phyloP scores from a whole-genome alignment of 352 stramenopile species.

The Phytophthora sp. region DNA sequence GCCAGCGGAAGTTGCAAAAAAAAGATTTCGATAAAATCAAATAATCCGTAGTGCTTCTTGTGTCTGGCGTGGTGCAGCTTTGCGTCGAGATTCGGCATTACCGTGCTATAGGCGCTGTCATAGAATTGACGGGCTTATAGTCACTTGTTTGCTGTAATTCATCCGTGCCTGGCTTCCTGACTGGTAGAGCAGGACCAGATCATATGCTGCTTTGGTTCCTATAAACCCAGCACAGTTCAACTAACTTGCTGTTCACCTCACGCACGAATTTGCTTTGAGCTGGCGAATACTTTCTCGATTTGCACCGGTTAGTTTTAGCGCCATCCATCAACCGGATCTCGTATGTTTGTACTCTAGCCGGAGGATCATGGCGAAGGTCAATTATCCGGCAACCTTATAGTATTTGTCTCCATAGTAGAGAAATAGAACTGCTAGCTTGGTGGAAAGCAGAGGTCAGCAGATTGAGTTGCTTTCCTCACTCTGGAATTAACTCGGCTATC shows the following conservation, averaged over 20 bases:
- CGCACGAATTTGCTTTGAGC: constrained; percentile 1
- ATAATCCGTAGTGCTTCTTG: constrained; percentile 8
- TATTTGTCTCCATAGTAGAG: no score
- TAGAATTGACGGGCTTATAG: constrained; percentile 14
- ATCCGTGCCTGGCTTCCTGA: not conserved
- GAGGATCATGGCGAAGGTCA: constrained; percentile 5
- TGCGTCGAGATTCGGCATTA: constrained; percentile 23
- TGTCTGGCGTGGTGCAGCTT: constrained; percentile 8
- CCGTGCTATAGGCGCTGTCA: constrained; percentile 12
- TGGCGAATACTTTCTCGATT: constrained; percentile 5
- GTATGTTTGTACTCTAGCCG: not conserved
- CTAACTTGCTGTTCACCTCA: not conserved
- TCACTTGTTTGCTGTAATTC: not conserved
- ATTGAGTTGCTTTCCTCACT: no score
- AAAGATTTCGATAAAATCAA: constrained; percentile 31
- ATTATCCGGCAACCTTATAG: no score
- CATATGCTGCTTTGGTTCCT: not conserved
- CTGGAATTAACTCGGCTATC: no score
- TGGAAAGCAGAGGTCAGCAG: no score
- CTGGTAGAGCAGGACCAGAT: not conserved
- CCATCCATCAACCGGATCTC: constrained; percentile 4
- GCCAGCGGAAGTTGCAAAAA: constrained; percentile 28
- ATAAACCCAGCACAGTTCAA: not conserved
- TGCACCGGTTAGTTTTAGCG: not conserved
- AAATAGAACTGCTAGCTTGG: no score